Base-by-base conservation (phyloP, 805 yeast genomes). In the Jamesozyma spencerorum region DNA sequence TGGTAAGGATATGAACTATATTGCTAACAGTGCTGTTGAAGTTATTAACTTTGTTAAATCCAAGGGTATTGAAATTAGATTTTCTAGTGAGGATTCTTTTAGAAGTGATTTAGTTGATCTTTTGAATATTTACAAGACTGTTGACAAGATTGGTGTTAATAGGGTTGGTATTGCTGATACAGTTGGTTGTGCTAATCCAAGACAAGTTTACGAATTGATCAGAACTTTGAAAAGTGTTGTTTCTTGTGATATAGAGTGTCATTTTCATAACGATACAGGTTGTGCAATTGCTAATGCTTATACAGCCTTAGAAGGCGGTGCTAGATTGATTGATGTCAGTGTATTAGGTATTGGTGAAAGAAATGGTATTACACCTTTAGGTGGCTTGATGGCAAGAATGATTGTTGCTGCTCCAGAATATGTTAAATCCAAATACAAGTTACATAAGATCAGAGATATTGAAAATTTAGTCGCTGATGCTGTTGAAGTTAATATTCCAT, bases 301-400 rank as follows among this genome's bases (percentile, higher is more conserved):
- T 74, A 85, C 97, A 41, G 97, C 97, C 8, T 73, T 90, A 55
- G 98, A 90, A 68, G 98, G 87, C 37, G 98, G 98, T 57, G 98
- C 98, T 51, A 78, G 78, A 58, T 76, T 88, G 56, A 85, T 90
- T 50, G 98, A 90, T 66, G 95, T 86, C 31, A 84, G 95, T 13
- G 97, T 90, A n/a, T 75, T 90, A 55, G 98, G 98, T 55, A 92
- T 90, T 49, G 98, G 98, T 67, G 98, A 90, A 76, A 81, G 98
- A 69, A 90, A 90, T 66, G 98, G 98, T 62, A 90, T 90, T 63
- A 87, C 96, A 24, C 94, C 97, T 43, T 74, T 90, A 50, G 97
- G 98, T 57, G 98, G 96, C 40, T 74, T 90, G 58, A 90, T 90
- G 97, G 97, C 97, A 35, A 79, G 98, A 67, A 90, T 90, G 98